Conservation (phyloP, 352 stramenopile genomes). For the Albugo laibachii region DNA sequence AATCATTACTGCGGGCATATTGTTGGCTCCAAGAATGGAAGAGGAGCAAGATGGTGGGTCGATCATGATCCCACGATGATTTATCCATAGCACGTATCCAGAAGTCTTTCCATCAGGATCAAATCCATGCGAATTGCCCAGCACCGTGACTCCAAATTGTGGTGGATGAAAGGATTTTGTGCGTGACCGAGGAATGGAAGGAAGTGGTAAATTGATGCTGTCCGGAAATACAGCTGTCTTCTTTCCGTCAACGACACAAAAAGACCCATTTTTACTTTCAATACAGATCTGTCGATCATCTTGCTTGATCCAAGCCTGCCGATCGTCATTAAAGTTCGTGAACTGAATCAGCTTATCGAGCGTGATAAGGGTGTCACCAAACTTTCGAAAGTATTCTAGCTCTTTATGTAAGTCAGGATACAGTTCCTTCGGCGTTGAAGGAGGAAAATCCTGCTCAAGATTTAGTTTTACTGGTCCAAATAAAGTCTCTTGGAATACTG, state of each 20-base stretch:
- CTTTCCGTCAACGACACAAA: constrained; percentile 38
- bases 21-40: constrained; percentile 67
- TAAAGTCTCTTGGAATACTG: constrained; percentile 80
- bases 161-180: constrained; percentile 82
- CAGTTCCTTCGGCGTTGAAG: constrained; percentile 23
- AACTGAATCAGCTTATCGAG: constrained; percentile 81
- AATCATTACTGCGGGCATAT: constrained; percentile 84
- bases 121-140: constrained; percentile 92
- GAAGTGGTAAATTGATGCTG: constrained; percentile 27
- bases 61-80: constrained; percentile 92
- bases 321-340: constrained; percentile 57
- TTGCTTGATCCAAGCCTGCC: constrained; percentile 30
- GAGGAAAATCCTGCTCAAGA: constrained; percentile 51
- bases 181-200: constrained; percentile 14
- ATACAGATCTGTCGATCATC: constrained; percentile 46
- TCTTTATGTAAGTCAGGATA: constrained; percentile 67
- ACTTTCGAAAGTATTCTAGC: constrained; percentile 80
- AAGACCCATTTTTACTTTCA: constrained; percentile 21
- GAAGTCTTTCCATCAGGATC: constrained; percentile 86
- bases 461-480: constrained; percentile 62
- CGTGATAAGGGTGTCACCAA: constrained; percentile 75
- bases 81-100: constrained; percentile 95
- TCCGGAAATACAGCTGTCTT: constrained; percentile 39
- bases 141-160: constrained; percentile 88
- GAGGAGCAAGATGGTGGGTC: constrained; percentile 86